phyloP scores from a whole-genome alignment of 2,329 filamentous ascomycete genomes.

The Fusarium odoratissimum region DNA sequence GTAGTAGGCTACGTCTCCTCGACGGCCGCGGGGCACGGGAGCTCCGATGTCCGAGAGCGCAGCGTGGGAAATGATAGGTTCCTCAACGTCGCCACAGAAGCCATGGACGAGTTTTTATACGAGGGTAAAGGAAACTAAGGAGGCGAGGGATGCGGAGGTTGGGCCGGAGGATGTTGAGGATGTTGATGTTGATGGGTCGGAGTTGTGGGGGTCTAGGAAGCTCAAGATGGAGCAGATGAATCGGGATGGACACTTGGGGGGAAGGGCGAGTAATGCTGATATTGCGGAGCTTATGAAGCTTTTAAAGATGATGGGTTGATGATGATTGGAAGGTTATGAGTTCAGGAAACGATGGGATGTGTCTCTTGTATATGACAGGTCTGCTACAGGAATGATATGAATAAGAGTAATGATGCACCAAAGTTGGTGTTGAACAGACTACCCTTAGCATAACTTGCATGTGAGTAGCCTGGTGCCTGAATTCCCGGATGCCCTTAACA shows the following conservation, averaged over 20 bases:
- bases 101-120: background rate
- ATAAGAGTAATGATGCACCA: background rate
- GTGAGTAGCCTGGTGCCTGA: too few species aligned
- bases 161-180: background rate
- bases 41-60: background rate
- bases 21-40: conserved; percentile 14
- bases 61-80: background rate
- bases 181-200: background rate
- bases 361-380: background rate
- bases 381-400: background rate
- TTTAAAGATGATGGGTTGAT: background rate
- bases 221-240: background rate
- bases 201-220: background rate
- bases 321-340: background rate
- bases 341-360: background rate
- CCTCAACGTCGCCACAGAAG: background rate
- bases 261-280: background rate
- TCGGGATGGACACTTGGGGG: background rate
- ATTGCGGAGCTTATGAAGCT: background rate
- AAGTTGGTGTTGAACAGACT: background rate
- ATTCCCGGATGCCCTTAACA: background rate
- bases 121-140: conserved; percentile 4
- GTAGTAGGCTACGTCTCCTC: conserved; percentile 49
- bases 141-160: background rate
- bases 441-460: background rate